phyloP scores from a whole-genome alignment of 2,329 filamentous ascomycete genomes.

The Fusarium marasasianum region DNA sequence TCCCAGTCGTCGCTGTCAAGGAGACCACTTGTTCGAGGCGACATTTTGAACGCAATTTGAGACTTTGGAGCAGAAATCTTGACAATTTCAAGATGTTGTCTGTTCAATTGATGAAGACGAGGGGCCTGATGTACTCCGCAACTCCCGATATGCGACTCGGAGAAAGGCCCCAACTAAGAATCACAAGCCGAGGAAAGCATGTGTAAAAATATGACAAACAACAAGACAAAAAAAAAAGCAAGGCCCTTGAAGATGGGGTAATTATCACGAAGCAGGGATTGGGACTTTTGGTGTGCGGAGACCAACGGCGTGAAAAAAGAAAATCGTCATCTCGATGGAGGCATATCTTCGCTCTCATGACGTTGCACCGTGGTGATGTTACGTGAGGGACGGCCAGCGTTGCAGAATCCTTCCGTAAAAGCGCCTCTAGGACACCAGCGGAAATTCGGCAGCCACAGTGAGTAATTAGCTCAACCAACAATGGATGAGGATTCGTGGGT shows the following conservation, averaged over 20 bases:
- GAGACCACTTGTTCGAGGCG: constrained; percentile 44
- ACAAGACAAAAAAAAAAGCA: neutral
- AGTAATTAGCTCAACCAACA: constrained; percentile 1
- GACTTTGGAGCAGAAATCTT: neutral
- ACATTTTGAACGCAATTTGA: constrained; percentile 38
- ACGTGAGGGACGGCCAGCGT: neutral
- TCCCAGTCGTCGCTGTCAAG: constrained; percentile 50
- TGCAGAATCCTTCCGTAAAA: constrained; percentile 6
- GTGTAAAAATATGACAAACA: constrained; percentile 21
- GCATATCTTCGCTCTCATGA: constrained; percentile 1
- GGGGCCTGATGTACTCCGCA: constrained; percentile 3
- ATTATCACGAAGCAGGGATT: neutral
- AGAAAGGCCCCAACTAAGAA: neutral
- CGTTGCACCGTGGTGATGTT: neutral
- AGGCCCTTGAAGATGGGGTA: neutral
- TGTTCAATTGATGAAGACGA: constrained; percentile 1
- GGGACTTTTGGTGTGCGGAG: constrained; percentile 22
- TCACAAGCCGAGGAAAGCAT: constrained; percentile 34
- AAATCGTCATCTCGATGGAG: constrained; percentile 3
- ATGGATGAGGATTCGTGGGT: neutral
- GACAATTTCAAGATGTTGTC: neutral
- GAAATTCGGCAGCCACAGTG: constrained; percentile 21
- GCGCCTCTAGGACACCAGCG: neutral
- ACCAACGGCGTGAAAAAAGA: neutral
- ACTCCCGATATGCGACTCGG: neutral